These are phyloP conservation scores for Penicillium occitanis DNA, from an alignment of 2,329 filamentous ascomycete species.

Conservation along the genomic window DNA sequence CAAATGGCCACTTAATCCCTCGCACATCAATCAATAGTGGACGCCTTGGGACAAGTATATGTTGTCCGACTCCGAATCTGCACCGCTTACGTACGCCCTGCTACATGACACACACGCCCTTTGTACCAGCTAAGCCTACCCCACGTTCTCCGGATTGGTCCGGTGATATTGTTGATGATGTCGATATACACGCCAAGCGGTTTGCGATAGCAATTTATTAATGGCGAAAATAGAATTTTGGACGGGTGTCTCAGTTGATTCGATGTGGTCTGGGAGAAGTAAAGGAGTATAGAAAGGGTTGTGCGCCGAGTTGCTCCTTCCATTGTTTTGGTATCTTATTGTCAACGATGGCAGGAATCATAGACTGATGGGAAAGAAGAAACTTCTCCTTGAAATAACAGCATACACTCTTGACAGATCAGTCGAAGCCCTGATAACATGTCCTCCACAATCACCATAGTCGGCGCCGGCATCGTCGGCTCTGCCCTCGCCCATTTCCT, in stretches of 20 bases:
- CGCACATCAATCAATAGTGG: background rate
- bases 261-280: background rate
- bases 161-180: background rate
- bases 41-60: background rate
- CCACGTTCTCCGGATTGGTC: background rate
- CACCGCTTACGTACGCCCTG: background rate
- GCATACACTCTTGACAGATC: background rate
- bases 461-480: slow-evolving; percentile 39
- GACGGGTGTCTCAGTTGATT: background rate
- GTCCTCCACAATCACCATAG: slow-evolving; percentile 1
- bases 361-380: background rate
- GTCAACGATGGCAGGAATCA: background rate
- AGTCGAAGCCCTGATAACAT: background rate
- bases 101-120: background rate
- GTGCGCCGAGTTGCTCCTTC: background rate
- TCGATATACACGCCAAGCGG: background rate
- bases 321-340: background rate
- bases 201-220: background rate
- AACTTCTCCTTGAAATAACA: background rate
- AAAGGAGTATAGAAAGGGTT: background rate
- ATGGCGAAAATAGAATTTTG: background rate
- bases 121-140: background rate
- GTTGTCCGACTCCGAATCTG: background rate
- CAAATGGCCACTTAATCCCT: background rate
- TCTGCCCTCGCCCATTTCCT: slow-evolving; percentile 36